Conservation (phyloP, 179 eudicot species). For the Silene vulgaris region DNA sequence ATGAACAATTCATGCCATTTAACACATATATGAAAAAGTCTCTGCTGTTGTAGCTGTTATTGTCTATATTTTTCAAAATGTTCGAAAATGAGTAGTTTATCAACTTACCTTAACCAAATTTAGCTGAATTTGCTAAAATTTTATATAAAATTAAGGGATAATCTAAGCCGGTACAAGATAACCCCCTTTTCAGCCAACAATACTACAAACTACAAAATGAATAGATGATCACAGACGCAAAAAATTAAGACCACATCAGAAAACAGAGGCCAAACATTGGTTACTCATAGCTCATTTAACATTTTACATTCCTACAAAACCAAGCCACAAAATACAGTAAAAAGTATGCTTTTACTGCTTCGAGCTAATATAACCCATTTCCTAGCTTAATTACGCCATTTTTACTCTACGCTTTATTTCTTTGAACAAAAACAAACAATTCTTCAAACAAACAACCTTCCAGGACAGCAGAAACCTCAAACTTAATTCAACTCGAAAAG, state of each 20-base stretch:
- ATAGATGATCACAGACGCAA: too few relatives aligned
- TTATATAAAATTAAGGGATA: not conserved
- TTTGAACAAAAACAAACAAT: not conserved
- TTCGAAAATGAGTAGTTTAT: not conserved
- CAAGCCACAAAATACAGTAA: not conserved
- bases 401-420: too few relatives aligned
- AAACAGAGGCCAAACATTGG: not conserved
- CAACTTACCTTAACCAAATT: not conserved
- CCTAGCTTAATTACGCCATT: not conserved
- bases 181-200: not conserved
- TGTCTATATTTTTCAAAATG: not conserved
- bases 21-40: not conserved
- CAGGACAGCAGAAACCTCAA: not conserved
- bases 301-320: slow-evolving; percentile 8
- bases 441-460: not conserved
- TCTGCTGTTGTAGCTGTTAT: not conserved
- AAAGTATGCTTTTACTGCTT: not conserved
- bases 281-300: not conserved
- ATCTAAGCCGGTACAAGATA: not conserved
- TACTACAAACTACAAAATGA: not conserved
- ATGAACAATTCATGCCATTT: not conserved
- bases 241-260: not conserved
- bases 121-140: not conserved
- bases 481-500: not conserved
- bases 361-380: not conserved